These are phyloP conservation scores for Quercus aquifolioides DNA, from an alignment of 306 rosid genomes.

Conservation along the genomic window DNA sequence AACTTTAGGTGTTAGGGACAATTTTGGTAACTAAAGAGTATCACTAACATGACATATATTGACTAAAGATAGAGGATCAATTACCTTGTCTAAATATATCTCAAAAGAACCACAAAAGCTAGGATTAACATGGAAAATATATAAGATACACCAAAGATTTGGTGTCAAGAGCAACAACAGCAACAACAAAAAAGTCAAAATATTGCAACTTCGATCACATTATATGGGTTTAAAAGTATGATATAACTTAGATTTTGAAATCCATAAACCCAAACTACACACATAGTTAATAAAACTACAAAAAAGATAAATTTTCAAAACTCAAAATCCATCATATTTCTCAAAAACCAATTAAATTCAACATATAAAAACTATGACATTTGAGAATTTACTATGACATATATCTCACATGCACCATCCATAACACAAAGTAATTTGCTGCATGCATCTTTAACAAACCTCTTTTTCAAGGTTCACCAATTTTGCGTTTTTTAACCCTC, in stretches of 20 bases:
- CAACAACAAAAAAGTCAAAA: not conserved
- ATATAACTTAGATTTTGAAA: not conserved
- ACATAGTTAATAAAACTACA: not conserved
- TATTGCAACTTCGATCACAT: not conserved
- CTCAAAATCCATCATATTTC: not conserved
- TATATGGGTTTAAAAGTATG: not conserved
- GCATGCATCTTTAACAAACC: no score
- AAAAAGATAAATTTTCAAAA: no score
- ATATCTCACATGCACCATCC: no score
- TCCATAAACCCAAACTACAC: not conserved
- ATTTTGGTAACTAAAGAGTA: not conserved
- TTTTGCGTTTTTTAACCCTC: no score
- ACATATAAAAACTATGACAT: not conserved
- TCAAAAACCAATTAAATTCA: not conserved
- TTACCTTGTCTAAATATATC: conserved; percentile 84
- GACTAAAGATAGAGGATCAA: not conserved
- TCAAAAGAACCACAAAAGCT: conserved; percentile 56
- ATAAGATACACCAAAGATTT: not conserved
- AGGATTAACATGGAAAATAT: no score
- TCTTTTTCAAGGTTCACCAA: no score
- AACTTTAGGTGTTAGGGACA: conserved; percentile 7
- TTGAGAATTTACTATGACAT: no score
- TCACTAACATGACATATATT: not conserved
- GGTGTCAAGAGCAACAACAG: not conserved
- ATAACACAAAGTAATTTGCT: no score